Evolutionary conservation across 139 green algal species (phyloP).

Genomic region (Microglena sp.): DNA sequence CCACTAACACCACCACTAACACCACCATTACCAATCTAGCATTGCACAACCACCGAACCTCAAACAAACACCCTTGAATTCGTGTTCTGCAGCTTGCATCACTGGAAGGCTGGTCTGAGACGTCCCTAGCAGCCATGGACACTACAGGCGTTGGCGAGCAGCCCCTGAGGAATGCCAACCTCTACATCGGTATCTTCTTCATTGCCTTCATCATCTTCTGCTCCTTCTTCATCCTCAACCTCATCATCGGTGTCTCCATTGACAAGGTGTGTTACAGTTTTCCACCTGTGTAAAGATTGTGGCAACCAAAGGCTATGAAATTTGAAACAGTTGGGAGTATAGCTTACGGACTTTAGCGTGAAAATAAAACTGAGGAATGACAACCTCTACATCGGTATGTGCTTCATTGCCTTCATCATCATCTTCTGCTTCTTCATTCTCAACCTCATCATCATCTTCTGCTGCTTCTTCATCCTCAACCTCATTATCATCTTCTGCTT

Average conservation of each 20-base stretch:
- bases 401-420: conserved; percentile 5
- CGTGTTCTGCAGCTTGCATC: too few relatives aligned
- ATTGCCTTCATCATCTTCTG: conserved; percentile 11
- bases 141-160: conserved; percentile 36
- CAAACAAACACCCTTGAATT: background rate
- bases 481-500: conserved; percentile 43
- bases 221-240: conserved; percentile 20
- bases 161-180: conserved; percentile 33
- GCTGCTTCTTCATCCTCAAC: too few relatives aligned
- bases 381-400: conserved; percentile 8
- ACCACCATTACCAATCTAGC: background rate
- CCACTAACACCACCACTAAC: background rate
- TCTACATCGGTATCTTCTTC: conserved; percentile 3
- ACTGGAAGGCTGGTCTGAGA: background rate
- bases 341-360: too few relatives aligned
- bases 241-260: background rate
- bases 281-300: background rate
- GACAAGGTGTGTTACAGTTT: background rate
- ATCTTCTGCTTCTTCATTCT: conserved; percentile 17
- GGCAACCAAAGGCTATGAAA: conserved; percentile 45
- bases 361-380: conserved; percentile 25
- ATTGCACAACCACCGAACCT: background rate
- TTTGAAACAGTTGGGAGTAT: too few relatives aligned
- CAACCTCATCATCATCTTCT: conserved; percentile 11
- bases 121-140: conserved; percentile 21